These are phyloP conservation scores for Turnera subulata DNA, from an alignment of 345 rosid species.

Conservation along the genomic window DNA sequence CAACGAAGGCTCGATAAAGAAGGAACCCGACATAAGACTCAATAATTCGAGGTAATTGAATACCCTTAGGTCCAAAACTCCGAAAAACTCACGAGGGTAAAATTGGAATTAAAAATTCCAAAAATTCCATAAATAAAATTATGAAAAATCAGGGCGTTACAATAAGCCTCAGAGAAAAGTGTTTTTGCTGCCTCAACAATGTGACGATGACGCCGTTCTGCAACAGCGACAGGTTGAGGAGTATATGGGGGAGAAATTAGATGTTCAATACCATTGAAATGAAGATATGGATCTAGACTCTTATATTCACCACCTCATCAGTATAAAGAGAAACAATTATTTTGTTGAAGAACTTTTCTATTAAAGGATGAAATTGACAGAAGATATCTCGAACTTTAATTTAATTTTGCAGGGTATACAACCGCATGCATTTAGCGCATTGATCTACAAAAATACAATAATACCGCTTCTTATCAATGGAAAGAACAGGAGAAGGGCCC, in stretches of 20 bases:
- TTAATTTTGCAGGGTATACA: not conserved
- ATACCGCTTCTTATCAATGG: not conserved
- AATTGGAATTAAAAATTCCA: too few relatives aligned
- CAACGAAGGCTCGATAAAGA: too few relatives aligned
- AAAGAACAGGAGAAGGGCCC: not conserved
- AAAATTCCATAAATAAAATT: too few relatives aligned
- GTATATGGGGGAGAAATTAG: not conserved
- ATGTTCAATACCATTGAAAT: not conserved
- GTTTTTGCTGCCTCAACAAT: not conserved
- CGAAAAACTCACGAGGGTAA: too few relatives aligned
- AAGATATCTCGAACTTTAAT: not conserved
- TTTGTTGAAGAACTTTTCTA: not conserved
- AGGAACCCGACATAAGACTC: too few relatives aligned
- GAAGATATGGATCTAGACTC: not conserved
- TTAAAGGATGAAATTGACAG: not conserved
- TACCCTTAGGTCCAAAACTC: too few relatives aligned
- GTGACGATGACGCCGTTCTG: conserved; percentile 1
- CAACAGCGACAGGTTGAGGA: not conserved
- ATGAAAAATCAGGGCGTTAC: too few relatives aligned
- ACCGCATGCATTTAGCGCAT: not conserved
- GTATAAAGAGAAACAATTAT: not conserved
- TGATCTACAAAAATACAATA: not conserved
- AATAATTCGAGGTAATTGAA: too few relatives aligned
- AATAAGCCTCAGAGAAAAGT: too few relatives aligned
- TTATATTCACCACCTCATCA: not conserved